These are phyloP conservation scores for Zygoascus bituminiphila DNA, from an alignment of 805 yeast species.

Conservation along the genomic window DNA sequence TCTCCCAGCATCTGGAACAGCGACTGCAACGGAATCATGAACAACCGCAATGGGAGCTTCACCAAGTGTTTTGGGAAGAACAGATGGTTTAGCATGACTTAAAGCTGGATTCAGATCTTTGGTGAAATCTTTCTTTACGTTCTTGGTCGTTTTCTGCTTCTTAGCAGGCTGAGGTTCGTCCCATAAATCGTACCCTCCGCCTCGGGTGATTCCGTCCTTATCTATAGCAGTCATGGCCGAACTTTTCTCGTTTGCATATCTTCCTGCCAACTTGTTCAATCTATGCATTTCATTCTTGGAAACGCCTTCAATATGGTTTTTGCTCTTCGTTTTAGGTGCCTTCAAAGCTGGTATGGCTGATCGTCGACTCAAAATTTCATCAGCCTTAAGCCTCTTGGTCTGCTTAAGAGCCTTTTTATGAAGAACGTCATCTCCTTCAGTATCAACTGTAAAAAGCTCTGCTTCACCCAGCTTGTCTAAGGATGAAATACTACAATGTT, in stretches of 20 bases:
- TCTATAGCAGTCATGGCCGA: slow-evolving; percentile 46
- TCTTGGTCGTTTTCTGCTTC: not conserved
- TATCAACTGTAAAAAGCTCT: slow-evolving; percentile 57
- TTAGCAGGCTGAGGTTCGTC: slow-evolving; percentile 23
- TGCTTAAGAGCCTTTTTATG: slow-evolving; percentile 34
- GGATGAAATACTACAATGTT: slow-evolving; percentile 8
- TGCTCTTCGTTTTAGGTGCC: slow-evolving; percentile 32
- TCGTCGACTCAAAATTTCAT: slow-evolving; percentile 64
- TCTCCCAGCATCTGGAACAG: slow-evolving; percentile 72
- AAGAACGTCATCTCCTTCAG: slow-evolving; percentile 46
- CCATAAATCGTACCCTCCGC: slow-evolving; percentile 65
- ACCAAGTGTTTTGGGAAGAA: slow-evolving; percentile 38
- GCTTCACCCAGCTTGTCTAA: slow-evolving; percentile 27
- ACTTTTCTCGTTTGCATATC: slow-evolving; percentile 43
- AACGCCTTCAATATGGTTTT: slow-evolving; percentile 51
- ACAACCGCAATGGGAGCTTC: slow-evolving; percentile 50
- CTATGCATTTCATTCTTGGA: slow-evolving; percentile 53
- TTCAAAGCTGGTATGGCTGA: slow-evolving; percentile 68
- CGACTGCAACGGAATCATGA: slow-evolving; percentile 31
- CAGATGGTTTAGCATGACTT: slow-evolving; percentile 20
- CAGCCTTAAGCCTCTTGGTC: slow-evolving; percentile 43
- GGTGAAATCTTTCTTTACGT: slow-evolving; percentile 19
- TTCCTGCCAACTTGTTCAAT: slow-evolving; percentile 71
- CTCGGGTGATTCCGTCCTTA: slow-evolving; percentile 53
- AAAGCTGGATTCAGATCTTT: slow-evolving; percentile 20